Evolutionary conservation across 2,329 filamentous ascomycete genomes (phyloP), one percentile per base, ranked within the genome.

Genomic region (Huntiella bhutanensis): DNA sequence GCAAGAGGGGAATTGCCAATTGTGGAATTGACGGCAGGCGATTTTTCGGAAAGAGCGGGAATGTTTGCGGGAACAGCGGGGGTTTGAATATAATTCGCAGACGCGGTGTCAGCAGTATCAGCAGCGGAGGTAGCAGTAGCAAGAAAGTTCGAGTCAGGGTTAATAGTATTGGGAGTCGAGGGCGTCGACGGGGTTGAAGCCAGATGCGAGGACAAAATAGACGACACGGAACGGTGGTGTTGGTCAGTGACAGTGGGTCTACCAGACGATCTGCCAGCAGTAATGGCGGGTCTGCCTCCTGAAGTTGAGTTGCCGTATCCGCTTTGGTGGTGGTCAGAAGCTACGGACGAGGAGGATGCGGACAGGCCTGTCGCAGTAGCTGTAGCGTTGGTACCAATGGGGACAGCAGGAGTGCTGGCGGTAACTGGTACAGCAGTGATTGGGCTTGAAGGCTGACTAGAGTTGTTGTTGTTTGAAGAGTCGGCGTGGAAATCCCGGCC

Each of bases 401-500:
- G 38, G 33, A 34, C 44, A 7, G 39, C 11, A 17, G 47, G 32
- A 11, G 41, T 33, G 38, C 40, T 66, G 52, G 32, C 32, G 10
- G 32, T 19, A 34, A 43, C 41, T 28, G 22, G 22, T 3, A 70
- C 69, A 50, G 74, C 70, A 51, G 76, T 77, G 55, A 76, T 66
- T 51, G 75, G 72, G 57, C 75, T 78, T 53, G 70, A 71, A 54
- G 75, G 70, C 60, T 80, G 72, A 59, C 72, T 80, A 54, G 70
- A 70, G 57, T 77, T 70, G 58, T 78, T 70, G 58, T 78, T 75
- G 57, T 77, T 70, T 58, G 77, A 75, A 55, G 71, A 72, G 61
- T 83, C 77, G 60, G 75, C 70, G 60, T 78, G 75, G 60, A 77
- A 82, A 69, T 95, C 86, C 76, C 86, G 92, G 67, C 86, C 93